Evolutionary conservation across 176 grass and related monocot genomes (phyloP).

Genomic region (Zoysia japonica): DNA sequence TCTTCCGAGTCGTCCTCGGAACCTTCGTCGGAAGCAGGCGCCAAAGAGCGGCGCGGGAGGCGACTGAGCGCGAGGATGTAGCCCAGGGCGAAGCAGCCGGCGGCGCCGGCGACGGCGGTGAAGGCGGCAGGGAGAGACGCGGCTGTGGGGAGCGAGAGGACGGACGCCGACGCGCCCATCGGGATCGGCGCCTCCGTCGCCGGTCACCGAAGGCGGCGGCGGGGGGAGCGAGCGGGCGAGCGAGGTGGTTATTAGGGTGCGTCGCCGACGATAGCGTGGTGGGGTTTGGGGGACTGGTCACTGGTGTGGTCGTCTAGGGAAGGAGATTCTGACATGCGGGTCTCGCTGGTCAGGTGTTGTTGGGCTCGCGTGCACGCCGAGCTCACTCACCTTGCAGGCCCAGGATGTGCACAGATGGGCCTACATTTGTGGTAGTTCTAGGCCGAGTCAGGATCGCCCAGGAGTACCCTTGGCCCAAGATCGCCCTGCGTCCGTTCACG

Average conservation of each 20-base stretch:
- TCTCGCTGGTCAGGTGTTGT: background rate
- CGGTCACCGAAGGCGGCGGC: constrained; percentile 43
- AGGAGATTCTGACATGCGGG: constrained; percentile 13
- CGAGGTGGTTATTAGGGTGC: background rate
- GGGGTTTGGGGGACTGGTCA: background rate
- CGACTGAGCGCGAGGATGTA: constrained; percentile 62
- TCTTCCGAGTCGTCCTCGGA: constrained; percentile 55
- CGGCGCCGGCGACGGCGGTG: constrained; percentile 55
- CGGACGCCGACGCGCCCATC: constrained; percentile 46
- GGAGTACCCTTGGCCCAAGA: background rate
- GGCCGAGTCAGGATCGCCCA: no score
- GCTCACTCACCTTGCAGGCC: background rate
- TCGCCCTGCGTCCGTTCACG: background rate
- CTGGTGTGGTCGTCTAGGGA: background rate
- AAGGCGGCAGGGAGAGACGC: constrained; percentile 42
- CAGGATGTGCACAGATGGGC: background rate
- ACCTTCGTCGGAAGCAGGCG: constrained; percentile 29
- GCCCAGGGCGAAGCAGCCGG: constrained; percentile 84
- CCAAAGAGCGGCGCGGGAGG: constrained; percentile 22
- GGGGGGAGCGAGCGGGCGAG: background rate
- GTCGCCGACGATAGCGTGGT: background rate
- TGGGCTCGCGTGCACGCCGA: background rate
- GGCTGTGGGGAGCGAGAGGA: constrained; percentile 35
- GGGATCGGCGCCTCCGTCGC: constrained; percentile 46
- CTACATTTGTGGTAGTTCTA: background rate